A percentile compares a stretch with the other conserved stretches of the same genome.
These are phyloP conservation scores for Ogataea pilisensis DNA, from an alignment of 805 yeast species.

Conservation along the genomic window DNA sequence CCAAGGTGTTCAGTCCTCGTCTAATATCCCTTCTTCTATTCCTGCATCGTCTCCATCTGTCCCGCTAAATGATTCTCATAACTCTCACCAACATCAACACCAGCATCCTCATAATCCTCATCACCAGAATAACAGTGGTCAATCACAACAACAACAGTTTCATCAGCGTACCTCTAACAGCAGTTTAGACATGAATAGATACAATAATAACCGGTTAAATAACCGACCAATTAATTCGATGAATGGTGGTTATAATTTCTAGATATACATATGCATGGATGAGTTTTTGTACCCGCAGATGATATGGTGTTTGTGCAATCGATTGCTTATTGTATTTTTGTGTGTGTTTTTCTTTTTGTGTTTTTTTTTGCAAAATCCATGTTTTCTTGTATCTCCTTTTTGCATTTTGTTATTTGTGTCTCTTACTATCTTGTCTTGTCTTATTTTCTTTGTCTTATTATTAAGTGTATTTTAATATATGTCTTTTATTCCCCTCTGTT, in stretches of 20 bases:
- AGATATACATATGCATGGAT: no score
- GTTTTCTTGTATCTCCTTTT: background rate
- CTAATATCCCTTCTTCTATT: background rate
- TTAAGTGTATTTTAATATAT: background rate
- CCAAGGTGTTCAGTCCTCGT: background rate
- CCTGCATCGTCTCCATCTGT: background rate
- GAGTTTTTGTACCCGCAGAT: no score
- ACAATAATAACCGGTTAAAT: background rate
- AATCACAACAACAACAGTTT: background rate
- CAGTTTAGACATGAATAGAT: background rate
- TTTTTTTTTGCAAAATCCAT: background rate
- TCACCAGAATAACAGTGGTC: background rate
- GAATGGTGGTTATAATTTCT: constrained; percentile 8
- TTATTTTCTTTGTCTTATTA: background rate
- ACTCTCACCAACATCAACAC: background rate
- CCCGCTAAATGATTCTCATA: no score
- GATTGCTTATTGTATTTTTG: background rate
- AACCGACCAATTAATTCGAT: constrained; percentile 9
- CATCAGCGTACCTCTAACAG: constrained; percentile 1
- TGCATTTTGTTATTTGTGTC: no score
- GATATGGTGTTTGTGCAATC: no score
- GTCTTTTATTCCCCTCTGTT: background rate
- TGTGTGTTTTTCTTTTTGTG: constrained; percentile 1
- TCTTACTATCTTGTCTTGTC: background rate
- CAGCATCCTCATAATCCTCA: background rate